Evolutionary conservation across 768 basidiomycete species (phyloP).

Genomic region (Agaricus subrufescens): DNA sequence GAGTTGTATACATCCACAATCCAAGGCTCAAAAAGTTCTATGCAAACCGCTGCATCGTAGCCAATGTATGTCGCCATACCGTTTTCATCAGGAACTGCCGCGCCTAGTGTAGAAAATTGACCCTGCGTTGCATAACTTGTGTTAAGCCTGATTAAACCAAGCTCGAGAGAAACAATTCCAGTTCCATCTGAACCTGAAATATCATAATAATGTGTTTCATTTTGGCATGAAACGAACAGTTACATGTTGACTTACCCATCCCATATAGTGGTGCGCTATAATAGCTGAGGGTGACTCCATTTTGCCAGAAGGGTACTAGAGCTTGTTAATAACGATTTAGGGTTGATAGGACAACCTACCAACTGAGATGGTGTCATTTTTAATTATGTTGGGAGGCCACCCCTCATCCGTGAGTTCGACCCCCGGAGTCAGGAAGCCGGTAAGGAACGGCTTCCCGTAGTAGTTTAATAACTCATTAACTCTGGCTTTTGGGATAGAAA

Average conservation of each 20-base stretch:
- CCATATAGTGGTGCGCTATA: conserved; percentile 20
- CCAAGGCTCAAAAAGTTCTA: conserved; percentile 38
- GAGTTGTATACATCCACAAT: conserved; percentile 33
- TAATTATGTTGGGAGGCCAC: conserved; percentile 19
- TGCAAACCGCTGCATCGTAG: conserved; percentile 34
- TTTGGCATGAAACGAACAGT: background rate
- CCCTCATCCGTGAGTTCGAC: background rate
- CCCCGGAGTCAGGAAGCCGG: background rate
- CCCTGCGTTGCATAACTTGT: conserved; percentile 28
- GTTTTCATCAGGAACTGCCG: conserved; percentile 17
- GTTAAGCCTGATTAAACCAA: conserved; percentile 31
- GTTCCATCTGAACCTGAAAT: conserved; percentile 21
- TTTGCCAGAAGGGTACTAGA: conserved; percentile 27
- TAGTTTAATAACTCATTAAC: conserved; percentile 31
- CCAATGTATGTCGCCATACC: conserved; percentile 30
- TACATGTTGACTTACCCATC: conserved; percentile 17
- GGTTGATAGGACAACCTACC: background rate
- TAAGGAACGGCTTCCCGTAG: conserved; percentile 26
- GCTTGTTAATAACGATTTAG: background rate
- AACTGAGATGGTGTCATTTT: conserved; percentile 18
- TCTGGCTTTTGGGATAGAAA: too few relatives aligned
- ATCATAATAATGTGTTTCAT: background rate
- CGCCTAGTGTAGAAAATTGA: conserved; percentile 19
- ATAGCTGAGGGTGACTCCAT: conserved; percentile 27
- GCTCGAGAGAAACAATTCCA: conserved; percentile 30